These are phyloP conservation scores for Populus euphratica DNA, from an alignment of 345 rosid species.

Conservation along the genomic window DNA sequence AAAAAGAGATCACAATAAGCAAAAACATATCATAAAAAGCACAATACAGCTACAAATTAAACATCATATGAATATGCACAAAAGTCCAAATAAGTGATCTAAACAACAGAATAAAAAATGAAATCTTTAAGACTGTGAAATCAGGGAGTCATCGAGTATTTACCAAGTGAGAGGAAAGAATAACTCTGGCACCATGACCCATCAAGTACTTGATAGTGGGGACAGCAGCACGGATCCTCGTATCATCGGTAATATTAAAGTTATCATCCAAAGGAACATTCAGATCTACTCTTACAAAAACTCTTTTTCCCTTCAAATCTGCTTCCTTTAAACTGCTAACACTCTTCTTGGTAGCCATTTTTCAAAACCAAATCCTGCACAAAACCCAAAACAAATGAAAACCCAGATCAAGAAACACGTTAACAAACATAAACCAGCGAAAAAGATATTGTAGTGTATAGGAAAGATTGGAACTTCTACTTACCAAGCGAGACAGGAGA, in stretches of 20 bases:
- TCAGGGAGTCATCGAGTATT: background rate
- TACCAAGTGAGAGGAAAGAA: slow-evolving; percentile 34
- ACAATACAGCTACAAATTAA: background rate
- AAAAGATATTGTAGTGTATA: background rate
- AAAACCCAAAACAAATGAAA: background rate
- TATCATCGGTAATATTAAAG: slow-evolving; percentile 31
- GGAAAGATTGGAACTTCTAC: background rate
- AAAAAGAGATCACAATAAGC: background rate
- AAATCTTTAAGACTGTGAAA: background rate
- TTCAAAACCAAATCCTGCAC: background rate
- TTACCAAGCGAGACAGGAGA: background rate
- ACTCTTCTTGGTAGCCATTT: slow-evolving; percentile 48
- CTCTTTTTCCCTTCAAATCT: slow-evolving; percentile 64
- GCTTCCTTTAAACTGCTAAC: slow-evolving; percentile 47
- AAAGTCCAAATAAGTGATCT: background rate
- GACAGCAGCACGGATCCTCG: slow-evolving; percentile 38
- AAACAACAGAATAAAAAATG: background rate
- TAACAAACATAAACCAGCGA: background rate
- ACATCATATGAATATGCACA: background rate
- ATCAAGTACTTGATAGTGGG: slow-evolving; percentile 33
- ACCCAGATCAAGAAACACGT: background rate
- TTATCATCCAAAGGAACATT: slow-evolving; percentile 35
- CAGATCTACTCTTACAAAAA: slow-evolving; percentile 46
- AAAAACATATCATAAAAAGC: background rate
- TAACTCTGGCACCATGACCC: slow-evolving; percentile 19